phyloP scores from a whole-genome alignment of 495 filamentous ascomycete species.

The Hypoxylon subgilvum region DNA sequence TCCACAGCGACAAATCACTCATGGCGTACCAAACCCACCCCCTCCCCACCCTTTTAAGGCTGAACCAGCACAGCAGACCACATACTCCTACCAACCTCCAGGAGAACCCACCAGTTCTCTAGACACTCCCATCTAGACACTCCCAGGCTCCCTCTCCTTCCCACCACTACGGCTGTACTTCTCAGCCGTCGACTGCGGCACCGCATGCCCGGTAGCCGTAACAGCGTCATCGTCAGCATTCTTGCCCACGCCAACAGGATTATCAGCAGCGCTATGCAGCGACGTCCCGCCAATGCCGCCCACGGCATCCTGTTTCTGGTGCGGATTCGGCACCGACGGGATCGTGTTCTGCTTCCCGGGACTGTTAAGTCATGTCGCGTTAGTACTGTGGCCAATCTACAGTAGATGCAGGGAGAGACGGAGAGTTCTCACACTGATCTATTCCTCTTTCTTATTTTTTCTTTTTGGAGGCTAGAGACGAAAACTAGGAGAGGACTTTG shows the following conservation, averaged over 20 bases:
- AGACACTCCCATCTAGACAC: conserved; percentile 14
- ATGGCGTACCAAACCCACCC: too few relatives aligned
- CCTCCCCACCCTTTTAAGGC: too few relatives aligned
- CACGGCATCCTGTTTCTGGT: conserved; percentile 48
- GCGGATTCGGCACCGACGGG: conserved; percentile 62
- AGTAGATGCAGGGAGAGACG: too few relatives aligned
- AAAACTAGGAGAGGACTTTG: not conserved
- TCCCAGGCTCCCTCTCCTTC: conserved; percentile 26
- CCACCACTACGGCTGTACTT: conserved; percentile 31
- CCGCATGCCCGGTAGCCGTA: conserved; percentile 25
- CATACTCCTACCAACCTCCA: too few relatives aligned
- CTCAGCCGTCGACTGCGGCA: conserved; percentile 22
- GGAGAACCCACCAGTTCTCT: too few relatives aligned
- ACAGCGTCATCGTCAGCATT: conserved; percentile 29
- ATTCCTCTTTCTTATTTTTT: too few relatives aligned
- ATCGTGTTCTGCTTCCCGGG: conserved; percentile 59
- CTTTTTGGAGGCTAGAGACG: too few relatives aligned
- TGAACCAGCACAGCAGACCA: too few relatives aligned
- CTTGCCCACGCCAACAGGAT: conserved; percentile 21
- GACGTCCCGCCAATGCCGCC: conserved; percentile 33
- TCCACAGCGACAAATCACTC: too few relatives aligned
- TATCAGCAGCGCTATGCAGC: conserved; percentile 33
- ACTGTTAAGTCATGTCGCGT: conserved; percentile 33
- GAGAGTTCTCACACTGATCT: too few relatives aligned
- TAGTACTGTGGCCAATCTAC: not conserved